Conservation (phyloP, 306 rosid genomes). For the Rosa rugosa region DNA sequence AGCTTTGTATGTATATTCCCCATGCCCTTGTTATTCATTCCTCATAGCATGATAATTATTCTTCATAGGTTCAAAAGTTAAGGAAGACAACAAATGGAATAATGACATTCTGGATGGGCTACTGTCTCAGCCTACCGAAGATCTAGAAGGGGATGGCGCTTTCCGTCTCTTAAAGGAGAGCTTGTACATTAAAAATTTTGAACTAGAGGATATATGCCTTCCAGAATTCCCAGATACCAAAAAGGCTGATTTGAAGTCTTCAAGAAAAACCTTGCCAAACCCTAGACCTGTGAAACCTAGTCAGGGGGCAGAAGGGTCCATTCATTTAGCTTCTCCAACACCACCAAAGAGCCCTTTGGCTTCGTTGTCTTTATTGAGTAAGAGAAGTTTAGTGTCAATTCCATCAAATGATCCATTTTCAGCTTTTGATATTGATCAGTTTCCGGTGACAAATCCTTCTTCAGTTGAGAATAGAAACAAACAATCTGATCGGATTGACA, state of each 20-base stretch:
- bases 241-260: conserved; percentile 44
- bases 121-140: conserved; percentile 52
- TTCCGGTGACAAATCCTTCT: conserved; percentile 31
- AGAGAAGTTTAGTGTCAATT: conserved; percentile 47
- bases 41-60: conserved; percentile 14
- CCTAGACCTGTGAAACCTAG: conserved; percentile 38
- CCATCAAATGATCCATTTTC: conserved; percentile 65
- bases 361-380: conserved; percentile 38
- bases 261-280: conserved; percentile 39
- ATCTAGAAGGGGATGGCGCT: conserved; percentile 57
- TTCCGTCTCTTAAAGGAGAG: conserved; percentile 57
- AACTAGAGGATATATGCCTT: conserved; percentile 48
- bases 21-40: not conserved
- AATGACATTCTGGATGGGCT: conserved; percentile 53
- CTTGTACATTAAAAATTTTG: conserved; percentile 66
- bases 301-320: conserved; percentile 31
- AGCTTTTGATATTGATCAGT: conserved; percentile 39
- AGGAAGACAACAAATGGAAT: conserved; percentile 31
- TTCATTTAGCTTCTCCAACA: conserved; percentile 55
- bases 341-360: conserved; percentile 77
- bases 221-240: conserved; percentile 55
- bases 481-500: conserved; percentile 34
- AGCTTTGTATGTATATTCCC: not conserved
- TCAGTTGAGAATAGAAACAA: conserved; percentile 12
- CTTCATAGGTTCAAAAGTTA: conserved; percentile 46